Percentiles rank a stretch among this genome's conserved stretches.
Conservation (phyloP, 768 basidiomycete species). For the Pleurotus eryngii region DNA sequence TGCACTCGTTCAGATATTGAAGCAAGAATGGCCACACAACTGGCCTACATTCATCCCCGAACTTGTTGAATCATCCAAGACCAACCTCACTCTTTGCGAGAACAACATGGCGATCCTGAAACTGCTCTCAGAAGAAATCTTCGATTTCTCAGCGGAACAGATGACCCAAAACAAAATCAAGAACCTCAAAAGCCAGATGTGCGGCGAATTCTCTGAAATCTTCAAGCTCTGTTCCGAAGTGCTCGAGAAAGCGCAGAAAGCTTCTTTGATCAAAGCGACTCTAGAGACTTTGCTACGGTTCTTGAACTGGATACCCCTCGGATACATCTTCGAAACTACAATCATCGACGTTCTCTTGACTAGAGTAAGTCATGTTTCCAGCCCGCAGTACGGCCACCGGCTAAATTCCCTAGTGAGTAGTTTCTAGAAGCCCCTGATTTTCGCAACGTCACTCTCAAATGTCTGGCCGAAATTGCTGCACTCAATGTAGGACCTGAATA, state of each 20-base stretch:
- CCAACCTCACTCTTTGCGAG: slow-evolving; percentile 94
- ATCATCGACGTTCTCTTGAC: slow-evolving; percentile 92
- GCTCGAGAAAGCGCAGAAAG: slow-evolving; percentile 94
- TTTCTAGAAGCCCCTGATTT: slow-evolving; percentile 97
- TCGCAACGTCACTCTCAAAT: slow-evolving; percentile 95
- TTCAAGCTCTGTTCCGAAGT: slow-evolving; percentile 98
- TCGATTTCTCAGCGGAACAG: slow-evolving; percentile 97
- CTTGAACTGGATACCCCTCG: slow-evolving; percentile 98
- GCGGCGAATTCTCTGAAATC: slow-evolving; percentile 94
- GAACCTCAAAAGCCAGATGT: slow-evolving; percentile 97
- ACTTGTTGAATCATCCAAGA: slow-evolving; percentile 95
- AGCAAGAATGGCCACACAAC: slow-evolving; percentile 99
- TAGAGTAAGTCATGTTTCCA: slow-evolving; percentile 56
- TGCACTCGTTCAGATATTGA: slow-evolving; percentile 94
- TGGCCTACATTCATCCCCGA: slow-evolving; percentile 98
- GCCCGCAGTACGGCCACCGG: slow-evolving; percentile 7
- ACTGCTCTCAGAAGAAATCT: slow-evolving; percentile 97
- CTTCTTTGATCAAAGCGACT: slow-evolving; percentile 90
- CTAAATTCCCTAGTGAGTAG: slow-evolving; percentile 37
- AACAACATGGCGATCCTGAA: slow-evolving; percentile 99
- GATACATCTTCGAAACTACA: slow-evolving; percentile 97
- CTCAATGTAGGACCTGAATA: slow-evolving; percentile 95
- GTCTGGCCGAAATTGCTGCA: slow-evolving; percentile 93
- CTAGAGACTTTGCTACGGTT: slow-evolving; percentile 93
- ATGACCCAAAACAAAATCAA: slow-evolving; percentile 99